Evolutionary conservation across 2,329 filamentous ascomycete genomes (phyloP), one percentile per base, ranked within the genome.

Genomic region (Emericellopsis atlantica): DNA sequence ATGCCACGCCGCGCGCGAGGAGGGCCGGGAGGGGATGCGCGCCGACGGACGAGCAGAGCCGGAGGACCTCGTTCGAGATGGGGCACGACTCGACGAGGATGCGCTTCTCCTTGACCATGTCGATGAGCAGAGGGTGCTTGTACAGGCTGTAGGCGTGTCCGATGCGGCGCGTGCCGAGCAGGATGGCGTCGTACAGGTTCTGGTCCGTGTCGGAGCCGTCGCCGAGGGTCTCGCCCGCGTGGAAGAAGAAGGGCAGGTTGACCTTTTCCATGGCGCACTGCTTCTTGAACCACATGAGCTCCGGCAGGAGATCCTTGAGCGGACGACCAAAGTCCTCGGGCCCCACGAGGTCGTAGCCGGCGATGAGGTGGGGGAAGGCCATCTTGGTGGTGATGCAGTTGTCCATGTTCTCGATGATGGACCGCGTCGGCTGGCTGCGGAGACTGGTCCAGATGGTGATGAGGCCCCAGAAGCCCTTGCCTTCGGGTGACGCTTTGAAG

Each of bases 271-370:
- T 72, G 1, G 76, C 74, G 57, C 88, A 95, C 51, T 82, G 76
- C 59, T 90, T 89, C 48, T 81, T 80, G 70, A 96, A 95, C 87
- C 87, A 95, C 60, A 95, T 90, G 0, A 96, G 66, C 53, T 94
- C 78, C 0, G 89, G 88, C 0, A 90, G 72, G 4, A 94, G 64
- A 49, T 92, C 84, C 24, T 73, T 70, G 22, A 95, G 73, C 0
- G 87, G 72, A 11, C 84, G 75, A 1, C 88, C 89, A 1, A 72
- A 58, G 54, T 93, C 84, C 65, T 95, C 90, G 58, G 90, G 84
- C 0, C 87, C 89, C 5, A 95, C 88, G 9, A 95, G 64, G 59
- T 96, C 90, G 60, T 87, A 95, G 10, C 90, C 90, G 22, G 83
- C 79, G 50, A 95, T 77, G 7, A 93, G 69, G 39, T 88, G 70